Base-by-base conservation (phyloP, 257 asterid species). In the Rehmannia glutinosa region DNA sequence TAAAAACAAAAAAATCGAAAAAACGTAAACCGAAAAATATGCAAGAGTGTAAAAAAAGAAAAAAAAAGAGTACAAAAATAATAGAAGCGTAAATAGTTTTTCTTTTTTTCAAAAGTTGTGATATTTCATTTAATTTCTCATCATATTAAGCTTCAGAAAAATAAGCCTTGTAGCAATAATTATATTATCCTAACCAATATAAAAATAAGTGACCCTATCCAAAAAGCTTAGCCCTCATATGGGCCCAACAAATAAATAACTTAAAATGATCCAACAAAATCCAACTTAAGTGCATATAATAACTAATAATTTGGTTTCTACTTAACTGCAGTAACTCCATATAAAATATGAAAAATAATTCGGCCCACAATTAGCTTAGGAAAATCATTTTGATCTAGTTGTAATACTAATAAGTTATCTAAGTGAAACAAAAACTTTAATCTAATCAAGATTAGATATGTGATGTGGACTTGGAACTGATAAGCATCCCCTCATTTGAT, bases 381-480 rank as follows among this genome's bases (percentile, higher is more conserved):
- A 9, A 3, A 24, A 11, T 16, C 6, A 8, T 27, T 13, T 10
- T 45, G 10, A 2, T 17, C 6, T 36, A 9, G 10, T 28, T 19
- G 12, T 43, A 1, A 69, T 11, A n/a, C 17, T 21, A 27, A 24
- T 45, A 13, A 64, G 41, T 12, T 32, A 64, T 36, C 33, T 60
- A 12, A 72, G 19, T 62, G 67, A 60, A 69, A 70, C 60, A 35
- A 1, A 47, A 25, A 17, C 27, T 66, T 53, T 53, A 16, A 52
- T 59, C 30, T 23, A 33, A 66, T 42, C 60, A 58, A 32, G 38
- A 64, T 64, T 65, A 61, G 77, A 38, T 36, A 27, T 1, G 13
- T 35, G 78, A 72, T 57, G 66, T 63, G 72, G 79, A 65, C 41
- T 47, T 50, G 46, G n/a, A 69, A 42, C 41, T 30, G 68, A 69